These are phyloP conservation scores for Apiotrichum gamsii DNA, from an alignment of 1,284 basidiomycete genomes.

Conservation along the genomic window DNA sequence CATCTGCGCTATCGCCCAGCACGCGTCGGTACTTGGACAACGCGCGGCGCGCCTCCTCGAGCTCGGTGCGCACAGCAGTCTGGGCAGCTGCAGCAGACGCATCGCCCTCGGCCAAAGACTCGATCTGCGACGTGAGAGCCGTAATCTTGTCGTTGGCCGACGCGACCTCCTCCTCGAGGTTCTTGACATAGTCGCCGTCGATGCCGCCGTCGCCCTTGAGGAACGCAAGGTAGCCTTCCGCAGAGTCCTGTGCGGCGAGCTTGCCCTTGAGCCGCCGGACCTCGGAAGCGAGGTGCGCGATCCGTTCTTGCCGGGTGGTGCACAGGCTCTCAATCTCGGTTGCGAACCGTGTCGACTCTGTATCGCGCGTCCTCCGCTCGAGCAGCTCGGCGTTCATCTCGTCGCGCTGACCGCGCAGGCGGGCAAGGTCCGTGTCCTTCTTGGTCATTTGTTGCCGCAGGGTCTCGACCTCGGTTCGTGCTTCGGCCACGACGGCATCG, in stretches of 20 bases:
- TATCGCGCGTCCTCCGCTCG: constrained; percentile 65
- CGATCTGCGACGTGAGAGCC: constrained; percentile 21
- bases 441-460: constrained; percentile 47
- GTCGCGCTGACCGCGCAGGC: constrained; percentile 75
- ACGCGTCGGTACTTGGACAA: constrained; percentile 59
- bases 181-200: constrained; percentile 58
- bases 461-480: constrained; percentile 32
- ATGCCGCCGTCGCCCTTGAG: constrained; percentile 58
- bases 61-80: constrained; percentile 20
- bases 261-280: constrained; percentile 66
- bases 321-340: constrained; percentile 68
- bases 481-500: constrained; percentile 33
- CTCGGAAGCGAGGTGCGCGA: constrained; percentile 67
- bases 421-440: constrained; percentile 66
- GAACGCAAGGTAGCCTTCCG: constrained; percentile 66
- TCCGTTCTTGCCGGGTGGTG: constrained; percentile 70
- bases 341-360: constrained; percentile 56
- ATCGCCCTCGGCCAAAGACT: constrained; percentile 18
- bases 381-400: constrained; percentile 64
- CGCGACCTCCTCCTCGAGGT: constrained; percentile 58
- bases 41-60: constrained; percentile 40
- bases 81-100: constrained; percentile 16
- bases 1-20: constrained; percentile 55
- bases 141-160: constrained; percentile 24
- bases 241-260: constrained; percentile 66